Evolutionary conservation across 768 basidiomycete species (phyloP), one percentile per base, ranked within the genome.

Genomic region (Lentinula detonsa): DNA sequence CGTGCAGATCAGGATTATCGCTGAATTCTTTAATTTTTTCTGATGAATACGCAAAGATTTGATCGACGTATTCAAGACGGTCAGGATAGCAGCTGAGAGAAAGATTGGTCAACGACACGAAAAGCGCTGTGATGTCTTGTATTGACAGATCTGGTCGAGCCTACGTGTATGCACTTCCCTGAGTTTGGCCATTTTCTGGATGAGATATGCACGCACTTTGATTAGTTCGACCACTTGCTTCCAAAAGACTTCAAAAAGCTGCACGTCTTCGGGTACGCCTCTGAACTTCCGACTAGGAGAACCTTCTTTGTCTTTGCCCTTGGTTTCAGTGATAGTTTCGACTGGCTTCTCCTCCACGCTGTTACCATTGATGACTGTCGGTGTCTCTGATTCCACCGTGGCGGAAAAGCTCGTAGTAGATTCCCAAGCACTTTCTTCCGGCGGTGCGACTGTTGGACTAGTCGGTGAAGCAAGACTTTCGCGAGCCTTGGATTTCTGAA

Each of bases 221-320:
- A 99, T 95, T 31, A 99, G 84, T 71, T 97, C 90, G 10, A 98
- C 95, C 5, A 98, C 93, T 71, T 99, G 97, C 64, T 91, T 88
- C 96, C 97, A 99, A 72, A 98, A 99, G 10, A 98, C 95, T 70
- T 99, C 97, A 64, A 99, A 99, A 56, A 99, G 74, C 69, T 90
- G 92, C 23, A 97, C 97, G 65, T 98, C 83, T 70, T 95, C 91
- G 7, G 97, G 97, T 46, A 98, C 87, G 18, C 97, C 97, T 71
- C 97, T 79, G 78, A 97, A 98, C 73, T 95, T 97, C 68, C 81
- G 85, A 39, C 86, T 81, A 46, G 80, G 75, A 62, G 73, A 62
- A 0, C 71, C 77, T 51, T 85, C 90, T 71, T 81, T 85, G 59
- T 81, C 85, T 67, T 88, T 88, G 42, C 81, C 86, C 69, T 85